A percentile compares a stretch with the other conserved stretches of the same genome.
Evolutionary conservation across 768 basidiomycete species (phyloP).

Genomic region (Pulveroboletus sp.): DNA sequence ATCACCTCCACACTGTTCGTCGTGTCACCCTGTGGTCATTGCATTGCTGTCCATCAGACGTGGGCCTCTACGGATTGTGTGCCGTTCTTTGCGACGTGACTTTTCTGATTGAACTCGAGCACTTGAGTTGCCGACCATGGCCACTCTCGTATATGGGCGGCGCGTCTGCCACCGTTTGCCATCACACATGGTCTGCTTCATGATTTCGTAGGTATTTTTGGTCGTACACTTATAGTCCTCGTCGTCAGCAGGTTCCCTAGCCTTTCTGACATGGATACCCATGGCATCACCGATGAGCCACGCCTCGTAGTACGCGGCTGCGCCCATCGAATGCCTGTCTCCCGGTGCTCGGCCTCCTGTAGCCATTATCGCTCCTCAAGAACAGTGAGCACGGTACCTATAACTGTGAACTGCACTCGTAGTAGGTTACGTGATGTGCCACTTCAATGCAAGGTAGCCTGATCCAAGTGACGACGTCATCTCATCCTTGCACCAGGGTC

Average conservation of each 20-base stretch:
- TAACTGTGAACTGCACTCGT: neutral
- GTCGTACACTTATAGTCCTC: too few species aligned
- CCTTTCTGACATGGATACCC: neutral
- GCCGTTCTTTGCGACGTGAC: neutral
- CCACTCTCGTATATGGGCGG: neutral
- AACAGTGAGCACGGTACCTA: neutral
- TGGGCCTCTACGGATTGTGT: neutral
- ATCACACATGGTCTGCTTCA: neutral
- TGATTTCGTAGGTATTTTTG: neutral
- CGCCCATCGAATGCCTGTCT: neutral
- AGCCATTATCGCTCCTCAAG: neutral
- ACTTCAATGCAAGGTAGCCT: too few species aligned
- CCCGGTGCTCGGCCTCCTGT: neutral
- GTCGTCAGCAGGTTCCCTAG: too few species aligned
- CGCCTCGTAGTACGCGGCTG: neutral
- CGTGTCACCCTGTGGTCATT: too few species aligned
- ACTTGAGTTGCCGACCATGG: neutral
- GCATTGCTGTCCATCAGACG: too few species aligned
- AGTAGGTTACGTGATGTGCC: too few species aligned
- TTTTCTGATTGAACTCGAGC: neutral
- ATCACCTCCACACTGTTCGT: too few species aligned
- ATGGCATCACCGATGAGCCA: neutral
- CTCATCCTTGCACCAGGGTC: neutral
- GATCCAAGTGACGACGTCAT: neutral
- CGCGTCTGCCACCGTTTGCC: neutral